Conservation (phyloP, 257 asterid genomes). For the Misopates orontium region DNA sequence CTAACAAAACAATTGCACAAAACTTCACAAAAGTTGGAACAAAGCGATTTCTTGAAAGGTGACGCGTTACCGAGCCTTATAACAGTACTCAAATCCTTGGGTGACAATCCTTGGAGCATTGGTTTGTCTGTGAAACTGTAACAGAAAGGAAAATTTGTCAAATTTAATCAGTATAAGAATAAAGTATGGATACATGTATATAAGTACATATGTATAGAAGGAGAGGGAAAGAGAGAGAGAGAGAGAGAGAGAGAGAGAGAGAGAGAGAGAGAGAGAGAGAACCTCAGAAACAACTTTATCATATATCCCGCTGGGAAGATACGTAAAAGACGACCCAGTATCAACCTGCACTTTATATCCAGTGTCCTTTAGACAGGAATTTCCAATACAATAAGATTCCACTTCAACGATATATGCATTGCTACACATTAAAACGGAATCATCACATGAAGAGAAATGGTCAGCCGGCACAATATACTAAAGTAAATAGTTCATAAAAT, state of each 20-base stretch:
- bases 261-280: conserved; percentile 24
- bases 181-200: no score
- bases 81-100: conserved; percentile 61
- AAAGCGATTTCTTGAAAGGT: not conserved
- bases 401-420: conserved; percentile 57
- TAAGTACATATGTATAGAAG: not conserved
- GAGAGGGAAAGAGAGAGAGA: not conserved
- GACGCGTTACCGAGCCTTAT: conserved; percentile 55
- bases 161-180: conserved; percentile 15
- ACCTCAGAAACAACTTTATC: conserved; percentile 60
- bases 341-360: conserved; percentile 63
- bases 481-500: conserved; percentile 2
- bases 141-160: conserved; percentile 11
- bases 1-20: conserved; percentile 23
- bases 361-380: conserved; percentile 52
- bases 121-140: conserved; percentile 58
- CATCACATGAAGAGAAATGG: conserved; percentile 15
- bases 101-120: conserved; percentile 42
- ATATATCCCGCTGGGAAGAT: conserved; percentile 51
- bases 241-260: conserved; percentile 17
- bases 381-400: conserved; percentile 56
- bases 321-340: conserved; percentile 84
- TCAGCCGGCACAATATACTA: not conserved
- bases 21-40: not conserved
- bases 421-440: conserved; percentile 33